Percentiles rank a stretch among this genome's conserved stretches.
phyloP scores from a whole-genome alignment of 352 stramenopile species.

The Globisporangium heterothallicum region DNA sequence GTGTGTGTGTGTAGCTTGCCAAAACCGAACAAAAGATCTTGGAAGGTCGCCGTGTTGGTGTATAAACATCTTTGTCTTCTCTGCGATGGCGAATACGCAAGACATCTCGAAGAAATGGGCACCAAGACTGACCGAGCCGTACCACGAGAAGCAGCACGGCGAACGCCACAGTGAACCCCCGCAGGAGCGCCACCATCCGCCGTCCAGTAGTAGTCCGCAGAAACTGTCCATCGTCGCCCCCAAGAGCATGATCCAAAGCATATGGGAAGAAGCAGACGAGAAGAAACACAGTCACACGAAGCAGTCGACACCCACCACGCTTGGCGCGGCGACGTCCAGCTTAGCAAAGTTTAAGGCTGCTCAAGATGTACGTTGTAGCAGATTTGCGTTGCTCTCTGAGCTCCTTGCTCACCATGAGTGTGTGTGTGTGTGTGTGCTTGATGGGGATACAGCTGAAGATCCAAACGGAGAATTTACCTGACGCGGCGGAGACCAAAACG shows the following conservation, averaged over 20 bases:
- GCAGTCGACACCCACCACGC: neutral
- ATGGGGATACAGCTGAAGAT: slow-evolving; percentile 39
- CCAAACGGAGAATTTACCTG: slow-evolving; percentile 38
- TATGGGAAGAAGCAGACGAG: slow-evolving; percentile 9
- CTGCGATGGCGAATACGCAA: neutral
- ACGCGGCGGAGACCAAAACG: slow-evolving; percentile 7
- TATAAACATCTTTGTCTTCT: no score
- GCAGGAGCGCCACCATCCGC: no score
- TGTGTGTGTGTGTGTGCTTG: neutral
- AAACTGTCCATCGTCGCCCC: neutral
- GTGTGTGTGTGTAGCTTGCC: neutral
- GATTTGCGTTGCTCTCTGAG: neutral
- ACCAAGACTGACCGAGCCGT: neutral
- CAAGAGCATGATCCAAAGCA: slow-evolving; percentile 9
- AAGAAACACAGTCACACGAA: slow-evolving; percentile 3
- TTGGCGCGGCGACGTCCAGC: slow-evolving; percentile 15
- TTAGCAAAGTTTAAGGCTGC: slow-evolving; percentile 51
- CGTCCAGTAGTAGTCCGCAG: no score
- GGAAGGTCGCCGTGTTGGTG: no score
- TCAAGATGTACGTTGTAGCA: slow-evolving; percentile 30
- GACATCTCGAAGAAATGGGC: neutral
- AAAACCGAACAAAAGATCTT: no score
- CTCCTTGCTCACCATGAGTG: neutral
- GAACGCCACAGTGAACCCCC: neutral
- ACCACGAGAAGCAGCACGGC: neutral